Evolutionary conservation across 441 rosid species (phyloP), one percentile per base, ranked within the genome.

Genomic region (Erodium texanum): DNA sequence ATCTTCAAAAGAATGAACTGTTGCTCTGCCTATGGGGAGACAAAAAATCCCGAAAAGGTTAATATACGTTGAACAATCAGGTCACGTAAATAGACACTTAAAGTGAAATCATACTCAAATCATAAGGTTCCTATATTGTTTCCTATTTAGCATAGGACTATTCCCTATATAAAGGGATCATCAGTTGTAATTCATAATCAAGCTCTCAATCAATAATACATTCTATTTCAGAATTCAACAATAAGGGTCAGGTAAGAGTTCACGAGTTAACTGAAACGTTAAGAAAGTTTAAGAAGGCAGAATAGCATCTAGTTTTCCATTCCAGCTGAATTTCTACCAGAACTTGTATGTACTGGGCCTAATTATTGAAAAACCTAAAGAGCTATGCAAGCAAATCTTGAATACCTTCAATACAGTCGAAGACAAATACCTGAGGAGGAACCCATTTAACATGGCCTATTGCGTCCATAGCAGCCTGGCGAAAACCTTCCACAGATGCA

Each of bases 401-500:
- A 68, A 65, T 24, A 59, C 32, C 67, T 62, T 43, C 68, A 62
- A 62, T 29, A 58, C 66, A 71, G 67, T 65, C 19, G 68, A 78
- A 52, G 66, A 81, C 24, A 63, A 18, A 75, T 86, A 94, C 99
- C 99, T 94, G 99, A 64, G 87, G 77, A 50, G 99, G 97, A 72
- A 91, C 69, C 99, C 99, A 94, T 70, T 89, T 89, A 43, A 94
- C 96, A 41, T 77, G 76, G 64, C 80, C 77, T 80, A 94, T 87
- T 66, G 99, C 97, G 78, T 88, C 91, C 93, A 89, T 80, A 41
- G 96, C 87, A 67, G 86, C 89, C 66, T 76, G 74, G 24, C 91
- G 96, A 71, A 89, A 91, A 63, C 96, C 96, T 82, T 89, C 97
- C 68, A 94, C 96, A 15, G 99, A 94, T 73, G 99, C 99, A 88